These are phyloP conservation scores for Psophocarpus tetragonolobus DNA, from an alignment of 306 rosid species.

Conservation along the genomic window DNA sequence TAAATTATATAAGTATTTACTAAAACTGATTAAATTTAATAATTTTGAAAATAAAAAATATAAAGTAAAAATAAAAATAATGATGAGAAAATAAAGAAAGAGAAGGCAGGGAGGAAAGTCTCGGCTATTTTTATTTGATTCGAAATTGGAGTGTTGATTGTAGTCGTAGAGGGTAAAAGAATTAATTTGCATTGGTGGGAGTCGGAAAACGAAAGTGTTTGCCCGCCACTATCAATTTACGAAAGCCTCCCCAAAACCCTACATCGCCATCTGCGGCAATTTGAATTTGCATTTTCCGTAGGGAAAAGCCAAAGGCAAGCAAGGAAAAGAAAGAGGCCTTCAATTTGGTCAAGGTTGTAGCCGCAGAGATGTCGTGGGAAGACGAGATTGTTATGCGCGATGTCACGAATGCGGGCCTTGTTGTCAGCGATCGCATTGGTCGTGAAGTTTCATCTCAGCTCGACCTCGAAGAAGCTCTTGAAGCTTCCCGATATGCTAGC, in stretches of 20 bases:
- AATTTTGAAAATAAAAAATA: too few species aligned
- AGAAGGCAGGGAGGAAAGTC: too few species aligned
- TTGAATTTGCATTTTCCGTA: slow-evolving; percentile 16
- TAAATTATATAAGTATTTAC: too few species aligned
- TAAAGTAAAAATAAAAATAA: too few species aligned
- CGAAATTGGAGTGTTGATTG: too few species aligned
- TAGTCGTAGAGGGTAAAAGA: too few species aligned
- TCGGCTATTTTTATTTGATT: too few species aligned
- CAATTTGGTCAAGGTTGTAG: not conserved
- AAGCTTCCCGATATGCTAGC: slow-evolving; percentile 86
- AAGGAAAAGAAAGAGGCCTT: not conserved
- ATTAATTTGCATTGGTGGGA: not conserved
- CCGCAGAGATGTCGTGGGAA: slow-evolving; percentile 72
- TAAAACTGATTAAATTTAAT: too few species aligned
- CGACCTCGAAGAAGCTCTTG: slow-evolving; percentile 93
- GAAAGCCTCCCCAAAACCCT: slow-evolving; percentile 70
- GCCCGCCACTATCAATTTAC: slow-evolving; percentile 59
- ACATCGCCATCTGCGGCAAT: slow-evolving; percentile 3
- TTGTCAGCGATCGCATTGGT: slow-evolving; percentile 84
- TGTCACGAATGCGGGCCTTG: slow-evolving; percentile 78
- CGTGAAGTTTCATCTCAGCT: slow-evolving; percentile 82
- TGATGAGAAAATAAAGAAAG: too few species aligned
- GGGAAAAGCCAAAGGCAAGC: slow-evolving; percentile 29
- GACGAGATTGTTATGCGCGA: slow-evolving; percentile 84
- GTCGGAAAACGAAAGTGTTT: slow-evolving; percentile 7